Evolutionary conservation across 164 flowering plant species (phyloP), one percentile per base, ranked within the genome.

Genomic region (Tetrastigma voinierianum): DNA sequence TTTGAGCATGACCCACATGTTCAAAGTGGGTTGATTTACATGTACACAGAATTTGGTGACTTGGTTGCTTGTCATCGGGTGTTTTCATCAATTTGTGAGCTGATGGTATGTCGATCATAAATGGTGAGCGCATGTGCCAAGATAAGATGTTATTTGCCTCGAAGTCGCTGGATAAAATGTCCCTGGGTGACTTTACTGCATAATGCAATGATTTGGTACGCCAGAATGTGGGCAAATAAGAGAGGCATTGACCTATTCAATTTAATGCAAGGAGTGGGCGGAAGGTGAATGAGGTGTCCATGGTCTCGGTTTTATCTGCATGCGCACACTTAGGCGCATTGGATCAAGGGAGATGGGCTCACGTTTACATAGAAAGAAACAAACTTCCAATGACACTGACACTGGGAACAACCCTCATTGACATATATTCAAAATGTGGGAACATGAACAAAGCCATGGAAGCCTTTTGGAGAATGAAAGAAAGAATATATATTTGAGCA

Each of bases 141-240:
- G 59, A 78, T 75, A 18, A 83, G 76, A 81, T 10, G 61, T 84
- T 1, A 71, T 65, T 72, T 58, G 87, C 89, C 1, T 63, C 80
- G 56, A 17, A 74, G 20, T 4, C 83, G 79, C 85, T 87, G 61
- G 87, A 85, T 62, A 52, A 67, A 78, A 87, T 87, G 91, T 81
- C 56, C 66, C 62, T 1, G 59, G 76, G n/a, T n/a, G n/a, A n/a
- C n/a, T n/a, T n/a, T n/a, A n/a, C 78, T 85, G 0, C 84, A 87
- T 86, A 87, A 72, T 68, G 84, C 89, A 0, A 84, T 87, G 83
- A 77, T 87, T 48, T 69, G 87, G 0, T 89, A 87, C 81, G 83
- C 57, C 74, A 67, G 4, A n/a, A 86, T 67, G 78, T 43, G 89
- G 86, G 64, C 6, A 67, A 56, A 69, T 83, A 0, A 77, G 70